Base-by-base conservation (phyloP, 2,329 filamentous ascomycete genomes). In the Iodosphaeria phyllophila region DNA sequence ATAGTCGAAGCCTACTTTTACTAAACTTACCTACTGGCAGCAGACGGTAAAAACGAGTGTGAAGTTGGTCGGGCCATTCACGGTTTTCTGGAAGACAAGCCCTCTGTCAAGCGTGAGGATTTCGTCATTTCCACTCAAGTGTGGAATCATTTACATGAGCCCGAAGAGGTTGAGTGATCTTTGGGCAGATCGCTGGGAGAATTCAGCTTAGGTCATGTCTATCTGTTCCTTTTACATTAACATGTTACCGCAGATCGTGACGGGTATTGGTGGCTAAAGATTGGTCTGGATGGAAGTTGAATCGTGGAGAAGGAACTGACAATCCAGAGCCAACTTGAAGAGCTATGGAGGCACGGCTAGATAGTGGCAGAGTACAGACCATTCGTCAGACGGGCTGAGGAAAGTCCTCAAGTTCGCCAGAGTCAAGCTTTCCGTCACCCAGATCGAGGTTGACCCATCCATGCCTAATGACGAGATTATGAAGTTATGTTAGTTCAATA, bases 1-100 rank as follows among this genome's bases (percentile, higher is more conserved):
- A n/a, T n/a, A n/a, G n/a, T n/a, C n/a, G n/a, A n/a, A n/a, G n/a
- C n/a, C n/a, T n/a, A n/a, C n/a, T n/a, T n/a, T n/a, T n/a, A n/a
- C n/a, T n/a, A n/a, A n/a, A n/a, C n/a, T n/a, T n/a, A n/a, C n/a
- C n/a, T n/a, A n/a, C n/a, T n/a, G n/a, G 71, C 73, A 25, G 63
- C 73, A 41, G 73, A 70, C 34, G 79, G 80, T 46, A 60, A 64
- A 39, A 80, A 80, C 43, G 74, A 72, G 41, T 47, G 47, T 7
- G 66, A 71, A 41, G 63, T 72, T 18, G 66, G 67, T 25, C 46
- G 57, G 14, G 66, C 60, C 12, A 58, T 72, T 36, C 56, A 54
- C 27, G 60, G 52, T 36, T 52, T 51, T 36, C 39, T 48, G 14
- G 39, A 35, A 34, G 39, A 44, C 28, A 48, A 44, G 40, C 35